Evolutionary conservation across 2,329 filamentous ascomycete species (phyloP).

Genomic region (Magnaporthales sp.): DNA sequence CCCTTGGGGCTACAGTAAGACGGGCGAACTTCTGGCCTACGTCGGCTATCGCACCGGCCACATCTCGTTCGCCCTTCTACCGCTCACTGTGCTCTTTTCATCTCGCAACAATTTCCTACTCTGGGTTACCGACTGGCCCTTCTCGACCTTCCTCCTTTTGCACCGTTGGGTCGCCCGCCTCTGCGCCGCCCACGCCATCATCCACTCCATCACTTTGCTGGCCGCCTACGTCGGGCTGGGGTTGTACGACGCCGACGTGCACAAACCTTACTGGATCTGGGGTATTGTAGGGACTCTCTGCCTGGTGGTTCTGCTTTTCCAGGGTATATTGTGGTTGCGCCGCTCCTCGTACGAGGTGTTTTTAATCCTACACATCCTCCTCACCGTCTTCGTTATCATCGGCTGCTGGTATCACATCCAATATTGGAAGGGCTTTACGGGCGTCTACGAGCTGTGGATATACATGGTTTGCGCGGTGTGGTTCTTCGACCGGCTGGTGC

Average conservation of each 20-base stretch:
- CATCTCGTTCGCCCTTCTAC: conserved; percentile 24
- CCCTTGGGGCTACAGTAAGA: conserved; percentile 1
- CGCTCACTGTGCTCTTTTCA: conserved; percentile 23
- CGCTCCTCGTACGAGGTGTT: conserved; percentile 30
- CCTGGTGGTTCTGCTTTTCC: conserved; percentile 21
- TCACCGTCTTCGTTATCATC: conserved; percentile 23
- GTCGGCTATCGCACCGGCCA: conserved; percentile 7
- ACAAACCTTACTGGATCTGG: conserved; percentile 30
- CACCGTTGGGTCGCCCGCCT: conserved; percentile 26
- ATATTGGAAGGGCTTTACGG: neutral
- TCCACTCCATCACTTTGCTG: conserved; percentile 23
- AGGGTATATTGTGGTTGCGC: conserved; percentile 24
- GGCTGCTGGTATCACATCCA: conserved; percentile 27
- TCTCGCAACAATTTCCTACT: conserved; percentile 26
- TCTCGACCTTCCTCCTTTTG: conserved; percentile 25
- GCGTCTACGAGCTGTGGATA: conserved; percentile 8
- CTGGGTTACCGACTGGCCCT: conserved; percentile 25
- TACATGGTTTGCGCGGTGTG: conserved; percentile 18
- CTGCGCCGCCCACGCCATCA: conserved; percentile 14
- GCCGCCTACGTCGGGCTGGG: conserved; percentile 16
- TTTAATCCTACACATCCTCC: conserved; percentile 20
- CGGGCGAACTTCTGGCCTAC: conserved; percentile 3
- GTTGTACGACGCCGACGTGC: conserved; percentile 13
- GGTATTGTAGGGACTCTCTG: conserved; percentile 29
- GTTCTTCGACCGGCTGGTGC: conserved; percentile 32